Conservation (phyloP, 495 filamentous ascomycete genomes). For the Penicilliopsis zonata region DNA sequence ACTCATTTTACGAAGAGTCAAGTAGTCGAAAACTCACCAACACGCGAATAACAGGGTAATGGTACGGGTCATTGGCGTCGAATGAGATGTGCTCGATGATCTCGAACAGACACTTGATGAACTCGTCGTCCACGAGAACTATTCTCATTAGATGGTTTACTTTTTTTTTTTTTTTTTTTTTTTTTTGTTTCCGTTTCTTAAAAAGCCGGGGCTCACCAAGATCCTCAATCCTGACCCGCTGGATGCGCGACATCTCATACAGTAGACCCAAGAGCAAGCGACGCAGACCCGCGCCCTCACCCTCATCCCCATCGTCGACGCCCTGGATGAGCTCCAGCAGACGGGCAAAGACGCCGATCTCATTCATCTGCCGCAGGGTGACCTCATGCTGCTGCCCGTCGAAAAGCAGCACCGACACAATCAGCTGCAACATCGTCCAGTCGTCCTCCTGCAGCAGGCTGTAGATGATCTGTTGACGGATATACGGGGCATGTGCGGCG, state of each 20-base stretch:
- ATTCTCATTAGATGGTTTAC: not conserved
- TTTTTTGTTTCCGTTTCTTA: not conserved
- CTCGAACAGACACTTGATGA: slow-evolving; percentile 71
- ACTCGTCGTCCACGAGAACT: slow-evolving; percentile 69
- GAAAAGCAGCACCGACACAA: slow-evolving; percentile 78
- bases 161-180: slow-evolving; percentile 1
- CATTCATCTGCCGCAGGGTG: slow-evolving; percentile 77
- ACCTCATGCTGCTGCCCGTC: slow-evolving; percentile 72
- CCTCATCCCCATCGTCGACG: slow-evolving; percentile 46
- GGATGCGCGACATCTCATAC: slow-evolving; percentile 95
- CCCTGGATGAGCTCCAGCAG: slow-evolving; percentile 70
- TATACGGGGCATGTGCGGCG: slow-evolving; percentile 62
- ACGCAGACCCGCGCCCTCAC: slow-evolving; percentile 59
- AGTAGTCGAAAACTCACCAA: slow-evolving; percentile 45
- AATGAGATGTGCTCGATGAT: slow-evolving; percentile 84
- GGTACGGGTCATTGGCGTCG: slow-evolving; percentile 88
- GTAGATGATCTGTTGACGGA: slow-evolving; percentile 87
- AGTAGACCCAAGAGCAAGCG: slow-evolving; percentile 74
- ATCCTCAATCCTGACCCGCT: slow-evolving; percentile 66
- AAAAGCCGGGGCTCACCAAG: slow-evolving; percentile 40
- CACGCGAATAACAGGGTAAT: slow-evolving; percentile 89
- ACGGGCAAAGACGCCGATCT: slow-evolving; percentile 70
- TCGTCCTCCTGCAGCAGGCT: slow-evolving; percentile 79
- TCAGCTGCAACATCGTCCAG: slow-evolving; percentile 61
- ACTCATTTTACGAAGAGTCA: not conserved